Evolutionary conservation across 1,284 basidiomycete species (phyloP).

Genomic region (Tremellales sp.): DNA sequence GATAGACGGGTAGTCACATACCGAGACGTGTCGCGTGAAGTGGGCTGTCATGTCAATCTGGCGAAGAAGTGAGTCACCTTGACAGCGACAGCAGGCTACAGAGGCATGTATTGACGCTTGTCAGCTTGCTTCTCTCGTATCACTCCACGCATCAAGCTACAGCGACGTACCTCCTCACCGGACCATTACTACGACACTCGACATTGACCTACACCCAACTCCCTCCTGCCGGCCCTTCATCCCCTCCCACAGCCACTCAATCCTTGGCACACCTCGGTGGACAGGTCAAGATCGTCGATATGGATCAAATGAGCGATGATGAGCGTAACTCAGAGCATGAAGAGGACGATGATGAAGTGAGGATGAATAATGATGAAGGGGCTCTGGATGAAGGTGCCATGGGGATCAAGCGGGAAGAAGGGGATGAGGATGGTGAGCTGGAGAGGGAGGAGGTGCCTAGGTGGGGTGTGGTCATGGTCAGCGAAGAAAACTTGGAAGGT

Average conservation of each 20-base stretch:
- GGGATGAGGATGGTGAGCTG: conserved; percentile 5
- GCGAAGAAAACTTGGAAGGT: conserved; percentile 35
- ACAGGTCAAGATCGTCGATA: conserved; percentile 38
- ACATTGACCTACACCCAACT: conserved; percentile 22
- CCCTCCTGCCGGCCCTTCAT: background rate
- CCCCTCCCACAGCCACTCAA: conserved; percentile 16
- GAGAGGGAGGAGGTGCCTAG: conserved; percentile 21
- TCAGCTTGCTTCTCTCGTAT: conserved; percentile 24
- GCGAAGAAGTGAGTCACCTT: conserved; percentile 38
- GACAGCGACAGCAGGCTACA: background rate
- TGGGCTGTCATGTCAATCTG: conserved; percentile 35
- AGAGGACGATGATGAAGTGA: conserved; percentile 10
- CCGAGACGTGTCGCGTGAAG: conserved; percentile 34
- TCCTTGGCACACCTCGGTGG: conserved; percentile 22
- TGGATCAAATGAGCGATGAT: conserved; percentile 40
- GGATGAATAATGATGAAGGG: conserved; percentile 20
- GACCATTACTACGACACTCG: conserved; percentile 26
- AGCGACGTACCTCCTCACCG: conserved; percentile 40
- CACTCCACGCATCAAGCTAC: conserved; percentile 15
- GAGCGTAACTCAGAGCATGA: conserved; percentile 36
- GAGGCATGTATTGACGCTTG: background rate
- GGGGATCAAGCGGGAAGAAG: background rate
- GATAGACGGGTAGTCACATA: conserved; percentile 35
- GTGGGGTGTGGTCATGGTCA: conserved; percentile 39
- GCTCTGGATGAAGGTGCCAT: conserved; percentile 4